Evolutionary conservation across 176 grass and related monocot genomes (phyloP), one percentile per base, ranked within the genome.

Genomic region (Bothriochloa decipiens): DNA sequence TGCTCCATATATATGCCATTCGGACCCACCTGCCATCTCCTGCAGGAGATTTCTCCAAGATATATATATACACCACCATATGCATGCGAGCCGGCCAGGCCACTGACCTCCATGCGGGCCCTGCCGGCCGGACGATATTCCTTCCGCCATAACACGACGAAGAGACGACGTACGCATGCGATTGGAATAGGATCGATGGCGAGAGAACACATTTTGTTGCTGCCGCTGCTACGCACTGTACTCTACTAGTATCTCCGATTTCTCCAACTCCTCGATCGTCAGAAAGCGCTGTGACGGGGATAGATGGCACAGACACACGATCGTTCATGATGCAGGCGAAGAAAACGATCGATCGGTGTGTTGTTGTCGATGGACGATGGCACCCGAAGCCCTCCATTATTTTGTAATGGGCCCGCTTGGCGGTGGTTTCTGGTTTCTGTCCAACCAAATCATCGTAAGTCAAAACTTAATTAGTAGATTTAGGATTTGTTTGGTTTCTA

Each of bases 91-190:
- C 39, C 6, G 49, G 3, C 49, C 5, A 2, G 60, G 50, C 52
- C 61, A 88, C 75, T 81, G 63, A 20, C 45, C 47, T 68, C 33
- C 76, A 67, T 37, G 58, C 45, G 61, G 45, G 37, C 62, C 61
- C 73, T 16, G 6, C 20, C 9, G 9, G 15, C 35, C 76, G 28
- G 27, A 42, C 16, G 61, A 89, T 85, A 85, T 85, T 89, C 82
- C 17, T 50, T 49, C 4, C n/a, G 82, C 40, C 82, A 76, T 81
- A 71, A 85, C 70, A 85, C 77, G 77, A 85, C 23, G 58, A 62
- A 49, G 76, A 76, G 87, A 81, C 49, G 82, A 77, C 15, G 67
- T 47, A 63, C 12, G 42, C 28, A 55, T 33, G 49, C 15, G 46
- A 49, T 16, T 18, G 49, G 47, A 25, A 8, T 23, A 20, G 35